Percentiles rank a stretch among this genome's conserved stretches.
phyloP scores from a whole-genome alignment of 202 grass and related monocot species.

The Dendrocalamus latiflorus region DNA sequence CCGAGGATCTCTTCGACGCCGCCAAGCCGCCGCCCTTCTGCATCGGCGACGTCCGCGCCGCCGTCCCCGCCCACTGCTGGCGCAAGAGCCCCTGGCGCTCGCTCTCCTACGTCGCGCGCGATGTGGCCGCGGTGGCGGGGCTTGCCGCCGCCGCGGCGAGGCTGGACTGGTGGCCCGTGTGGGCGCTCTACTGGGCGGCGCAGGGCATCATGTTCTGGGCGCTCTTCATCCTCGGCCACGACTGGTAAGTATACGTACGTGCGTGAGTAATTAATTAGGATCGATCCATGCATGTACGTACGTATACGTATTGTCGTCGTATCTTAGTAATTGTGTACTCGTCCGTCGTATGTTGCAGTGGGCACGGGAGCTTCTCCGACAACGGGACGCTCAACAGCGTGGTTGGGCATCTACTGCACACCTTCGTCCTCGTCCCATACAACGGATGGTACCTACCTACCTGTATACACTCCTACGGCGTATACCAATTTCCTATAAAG shows the following conservation, averaged over 20 bases:
- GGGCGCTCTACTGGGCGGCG: slow-evolving; percentile 82
- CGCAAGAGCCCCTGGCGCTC: slow-evolving; percentile 52
- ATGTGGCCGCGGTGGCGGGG: slow-evolving; percentile 30
- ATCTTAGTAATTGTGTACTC: too few species aligned
- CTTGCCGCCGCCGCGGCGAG: slow-evolving; percentile 8
- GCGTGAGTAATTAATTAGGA: too few species aligned
- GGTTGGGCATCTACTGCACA: slow-evolving; percentile 63
- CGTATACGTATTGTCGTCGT: background rate
- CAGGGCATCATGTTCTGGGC: slow-evolving; percentile 99
- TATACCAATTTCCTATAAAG: too few species aligned
- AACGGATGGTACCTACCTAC: slow-evolving; percentile 84
- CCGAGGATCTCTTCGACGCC: slow-evolving; percentile 54
- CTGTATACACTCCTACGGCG: too few species aligned
- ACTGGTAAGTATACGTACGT: too few species aligned
- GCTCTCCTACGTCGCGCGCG: slow-evolving; percentile 53
- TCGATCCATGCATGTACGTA: background rate
- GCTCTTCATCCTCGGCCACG: slow-evolving; percentile 92
- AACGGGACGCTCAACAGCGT: slow-evolving; percentile 49
- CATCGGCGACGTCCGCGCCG: slow-evolving; percentile 69
- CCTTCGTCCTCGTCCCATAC: slow-evolving; percentile 88
- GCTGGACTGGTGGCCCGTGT: slow-evolving; percentile 9
- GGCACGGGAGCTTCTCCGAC: slow-evolving; percentile 93
- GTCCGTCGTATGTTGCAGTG: slow-evolving; percentile 28
- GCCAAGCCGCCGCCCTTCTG: slow-evolving; percentile 69
- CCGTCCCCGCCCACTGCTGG: slow-evolving; percentile 65